Evolutionary conservation across 257 asterid species (phyloP).

Genomic region (Cruciata laevipes): DNA sequence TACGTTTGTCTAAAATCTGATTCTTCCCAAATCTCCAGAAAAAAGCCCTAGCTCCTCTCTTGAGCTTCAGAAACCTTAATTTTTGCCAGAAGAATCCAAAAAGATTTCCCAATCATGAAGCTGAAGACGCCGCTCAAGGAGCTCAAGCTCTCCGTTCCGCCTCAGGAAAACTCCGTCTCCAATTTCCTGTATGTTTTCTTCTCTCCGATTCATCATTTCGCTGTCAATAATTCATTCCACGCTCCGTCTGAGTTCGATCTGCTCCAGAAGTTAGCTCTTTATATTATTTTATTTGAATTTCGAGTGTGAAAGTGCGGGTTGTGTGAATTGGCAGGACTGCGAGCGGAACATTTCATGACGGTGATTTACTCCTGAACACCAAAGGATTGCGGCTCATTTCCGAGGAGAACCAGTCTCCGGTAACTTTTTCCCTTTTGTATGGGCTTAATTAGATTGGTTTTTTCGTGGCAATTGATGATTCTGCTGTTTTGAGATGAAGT

Average conservation of each 20-base stretch:
- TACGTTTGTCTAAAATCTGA: not conserved
- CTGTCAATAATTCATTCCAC: no score
- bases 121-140: constrained; percentile 74
- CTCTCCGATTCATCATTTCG: not conserved
- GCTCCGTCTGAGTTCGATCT: not conserved
- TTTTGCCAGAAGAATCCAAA: constrained; percentile 5
- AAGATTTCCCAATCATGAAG: constrained; percentile 40
- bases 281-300: not conserved
- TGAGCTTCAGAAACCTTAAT: not conserved
- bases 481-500: not conserved
- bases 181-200: constrained; percentile 43
- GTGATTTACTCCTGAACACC: constrained; percentile 72
- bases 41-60: not conserved
- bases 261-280: not conserved
- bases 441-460: not conserved
- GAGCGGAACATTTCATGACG: constrained; percentile 94
- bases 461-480: not conserved
- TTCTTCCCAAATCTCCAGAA: not conserved
- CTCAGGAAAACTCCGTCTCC: constrained; percentile 74
- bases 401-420: constrained; percentile 49
- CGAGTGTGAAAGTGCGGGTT: not conserved
- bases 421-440: not conserved
- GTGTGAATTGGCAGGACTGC: constrained; percentile 55
- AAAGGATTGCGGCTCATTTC: constrained; percentile 79
- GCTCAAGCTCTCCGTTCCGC: constrained; percentile 83